Evolutionary conservation across 345 rosid species (phyloP), one percentile per base, ranked within the genome.

Genomic region (Dovyalis caffra): DNA sequence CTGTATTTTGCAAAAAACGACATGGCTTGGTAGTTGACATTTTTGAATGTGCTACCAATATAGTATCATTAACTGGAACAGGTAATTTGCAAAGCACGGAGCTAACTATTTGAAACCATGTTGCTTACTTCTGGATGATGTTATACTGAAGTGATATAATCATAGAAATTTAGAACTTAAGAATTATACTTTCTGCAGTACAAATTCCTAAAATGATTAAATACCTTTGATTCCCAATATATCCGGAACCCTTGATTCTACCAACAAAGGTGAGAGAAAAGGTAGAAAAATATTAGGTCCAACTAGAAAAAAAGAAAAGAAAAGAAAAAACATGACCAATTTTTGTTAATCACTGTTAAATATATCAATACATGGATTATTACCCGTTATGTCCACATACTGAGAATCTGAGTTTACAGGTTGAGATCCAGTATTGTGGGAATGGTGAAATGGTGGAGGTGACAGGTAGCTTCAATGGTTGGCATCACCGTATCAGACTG

Each of bases 401-500:
- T 28, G 38, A 28, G 26, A 64, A 49, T 70, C 35, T 34, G 3
- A 8, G 77, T 58, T 81, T 63, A 76, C 85, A 95, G 99, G 93
- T 93, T 81, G 78, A 84, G 85, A 79, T 95, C 76, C 87, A 86
- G 28, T 93, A 87, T 78, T 68, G 73, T 47, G 99, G 98, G 70
- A 92, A 90, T 28, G 92, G 96, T 80, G 88, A 90, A 68, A 87
- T 80, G 70, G 98, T 93, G 87, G 99, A 95, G 86, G 90, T 93
- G 66, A 81, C 96, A 31, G 99, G 99, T 62, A 89, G 98, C 83
- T 95, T 95, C 82, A 95, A 89, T 68, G 99, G 99, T 43, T 95
- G 99, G 99, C 90, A 89, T 81, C 92, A 88, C 69, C 82, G 76
- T 40, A 87, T 95, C 72, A 89, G 85, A 85, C 74, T 93, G 95